Evolutionary conservation across 2,329 filamentous ascomycete genomes (phyloP).

Genomic region (Penicillium sp.): DNA sequence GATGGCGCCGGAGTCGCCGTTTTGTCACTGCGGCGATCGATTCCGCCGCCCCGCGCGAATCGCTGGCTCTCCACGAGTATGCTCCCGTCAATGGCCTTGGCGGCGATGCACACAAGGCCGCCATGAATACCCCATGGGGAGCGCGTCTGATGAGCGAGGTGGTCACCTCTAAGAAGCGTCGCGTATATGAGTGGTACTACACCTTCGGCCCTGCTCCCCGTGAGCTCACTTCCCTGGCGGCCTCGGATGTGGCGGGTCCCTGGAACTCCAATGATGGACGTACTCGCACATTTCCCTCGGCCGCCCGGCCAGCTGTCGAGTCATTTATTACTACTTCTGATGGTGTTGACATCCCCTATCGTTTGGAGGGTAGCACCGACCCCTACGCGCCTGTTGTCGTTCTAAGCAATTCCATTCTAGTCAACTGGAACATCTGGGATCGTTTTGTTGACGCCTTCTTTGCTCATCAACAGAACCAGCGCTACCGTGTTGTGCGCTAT

Average conservation of each 20-base stretch:
- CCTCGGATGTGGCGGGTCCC: conserved; percentile 48
- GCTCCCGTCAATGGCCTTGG: conserved; percentile 64
- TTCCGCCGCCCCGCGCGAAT: conserved; percentile 55
- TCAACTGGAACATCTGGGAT: conserved; percentile 79
- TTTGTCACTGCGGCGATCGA: conserved; percentile 68
- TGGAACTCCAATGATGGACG: conserved; percentile 58
- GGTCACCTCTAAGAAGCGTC: conserved; percentile 57
- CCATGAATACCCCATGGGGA: conserved; percentile 63
- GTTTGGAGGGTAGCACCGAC: conserved; percentile 69
- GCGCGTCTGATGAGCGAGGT: conserved; percentile 60
- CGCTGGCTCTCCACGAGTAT: conserved; percentile 72
- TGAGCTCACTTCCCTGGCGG: conserved; percentile 60
- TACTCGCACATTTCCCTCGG: conserved; percentile 53
- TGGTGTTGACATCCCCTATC: conserved; percentile 68
- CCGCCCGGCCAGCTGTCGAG: conserved; percentile 56
- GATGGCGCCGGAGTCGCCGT: conserved; percentile 73
- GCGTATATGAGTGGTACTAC: conserved; percentile 72
- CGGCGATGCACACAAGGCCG: conserved; percentile 63
- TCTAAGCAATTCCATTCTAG: conserved; percentile 78
- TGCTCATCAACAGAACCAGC: conserved; percentile 53
- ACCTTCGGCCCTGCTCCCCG: conserved; percentile 74
- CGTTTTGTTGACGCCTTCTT: conserved; percentile 64
- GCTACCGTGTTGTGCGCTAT: conserved; percentile 73
- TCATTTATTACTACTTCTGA: conserved; percentile 70
- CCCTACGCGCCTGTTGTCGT: conserved; percentile 70